A percentile compares a stretch with the other conserved stretches of the same genome.
Conservation (phyloP, 2,329 filamentous ascomycete genomes). For the Phialophora chinensis region DNA sequence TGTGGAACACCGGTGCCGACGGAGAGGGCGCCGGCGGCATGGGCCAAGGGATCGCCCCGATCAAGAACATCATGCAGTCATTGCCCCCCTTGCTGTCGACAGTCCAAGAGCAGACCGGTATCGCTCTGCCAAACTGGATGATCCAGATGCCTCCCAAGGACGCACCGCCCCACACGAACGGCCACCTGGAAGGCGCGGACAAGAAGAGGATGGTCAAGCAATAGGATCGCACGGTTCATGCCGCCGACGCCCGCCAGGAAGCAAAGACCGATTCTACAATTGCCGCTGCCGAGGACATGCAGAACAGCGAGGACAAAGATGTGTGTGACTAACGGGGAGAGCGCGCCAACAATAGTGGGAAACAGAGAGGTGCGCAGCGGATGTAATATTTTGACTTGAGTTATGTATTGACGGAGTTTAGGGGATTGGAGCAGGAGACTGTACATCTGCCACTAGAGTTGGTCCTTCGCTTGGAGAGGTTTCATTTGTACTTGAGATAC, state of each 20-base stretch:
- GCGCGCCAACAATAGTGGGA: not conserved
- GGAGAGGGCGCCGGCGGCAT: constrained; percentile 49
- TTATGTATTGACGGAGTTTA: not conserved
- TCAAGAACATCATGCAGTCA: constrained; percentile 83
- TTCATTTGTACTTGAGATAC: constrained; percentile 4
- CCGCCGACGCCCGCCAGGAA: not conserved
- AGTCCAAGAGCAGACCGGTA: constrained; percentile 87
- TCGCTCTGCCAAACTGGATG: constrained; percentile 76
- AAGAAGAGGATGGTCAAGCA: constrained; percentile 9
- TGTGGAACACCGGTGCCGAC: constrained; percentile 76
- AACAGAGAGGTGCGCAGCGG: not conserved
- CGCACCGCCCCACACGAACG: constrained; percentile 9
- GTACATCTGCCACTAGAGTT: not conserved
- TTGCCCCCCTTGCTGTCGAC: constrained; percentile 82
- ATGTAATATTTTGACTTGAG: not conserved
- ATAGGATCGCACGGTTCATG: not conserved
- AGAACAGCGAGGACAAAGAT: not conserved
- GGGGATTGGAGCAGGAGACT: too few species aligned
- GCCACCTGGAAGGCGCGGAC: constrained; percentile 2
- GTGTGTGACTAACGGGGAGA: not conserved
- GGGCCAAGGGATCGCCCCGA: constrained; percentile 62
- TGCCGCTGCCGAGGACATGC: not conserved
- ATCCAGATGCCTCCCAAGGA: constrained; percentile 53
- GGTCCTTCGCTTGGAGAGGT: not conserved
- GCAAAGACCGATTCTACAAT: not conserved